Conservation (phyloP, 345 rosid species). For the Bruguiera parviflora region DNA sequence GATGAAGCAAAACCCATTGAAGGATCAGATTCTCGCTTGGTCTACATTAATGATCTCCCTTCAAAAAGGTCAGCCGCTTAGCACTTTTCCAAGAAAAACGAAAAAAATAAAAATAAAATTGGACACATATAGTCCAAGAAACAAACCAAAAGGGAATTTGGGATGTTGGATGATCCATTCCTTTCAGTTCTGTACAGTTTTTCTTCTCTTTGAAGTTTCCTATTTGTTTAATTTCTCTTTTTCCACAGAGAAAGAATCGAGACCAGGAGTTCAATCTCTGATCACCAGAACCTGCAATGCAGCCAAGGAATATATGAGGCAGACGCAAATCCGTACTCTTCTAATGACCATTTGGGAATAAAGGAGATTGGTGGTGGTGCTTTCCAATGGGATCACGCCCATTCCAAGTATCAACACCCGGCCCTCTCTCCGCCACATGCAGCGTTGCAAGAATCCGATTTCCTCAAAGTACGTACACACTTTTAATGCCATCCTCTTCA, state of each 20-base stretch:
- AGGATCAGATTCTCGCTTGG: conserved; percentile 46
- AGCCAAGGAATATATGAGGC: conserved; percentile 41
- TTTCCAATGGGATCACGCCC: conserved; percentile 37
- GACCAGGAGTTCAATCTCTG: conserved; percentile 46
- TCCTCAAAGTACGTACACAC: conserved; percentile 36
- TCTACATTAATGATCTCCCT: conserved; percentile 19
- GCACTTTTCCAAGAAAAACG: conserved; percentile 3
- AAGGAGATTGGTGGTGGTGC: conserved; percentile 35
- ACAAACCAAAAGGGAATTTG: conserved; percentile 33
- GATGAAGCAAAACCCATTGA: conserved; percentile 37
- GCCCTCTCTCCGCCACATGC: conserved; percentile 23
- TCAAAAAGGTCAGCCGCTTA: conserved; percentile 42
- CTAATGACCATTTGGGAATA: conserved; percentile 39
- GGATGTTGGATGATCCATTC: conserved; percentile 25
- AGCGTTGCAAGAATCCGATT: conserved; percentile 32
- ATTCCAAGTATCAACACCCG: conserved; percentile 13
- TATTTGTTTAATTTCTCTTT: background rate
- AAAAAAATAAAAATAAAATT: conserved; percentile 4
- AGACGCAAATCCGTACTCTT: conserved; percentile 29
- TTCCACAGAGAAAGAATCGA: conserved; percentile 40
- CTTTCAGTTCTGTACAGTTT: conserved; percentile 13
- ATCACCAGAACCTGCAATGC: conserved; percentile 40
- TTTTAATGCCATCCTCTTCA: background rate
- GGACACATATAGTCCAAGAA: conserved; percentile 16
- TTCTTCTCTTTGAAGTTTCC: conserved; percentile 18